Base-by-base conservation (phyloP, 148 eudicot genomes). In the Silene conica region DNA sequence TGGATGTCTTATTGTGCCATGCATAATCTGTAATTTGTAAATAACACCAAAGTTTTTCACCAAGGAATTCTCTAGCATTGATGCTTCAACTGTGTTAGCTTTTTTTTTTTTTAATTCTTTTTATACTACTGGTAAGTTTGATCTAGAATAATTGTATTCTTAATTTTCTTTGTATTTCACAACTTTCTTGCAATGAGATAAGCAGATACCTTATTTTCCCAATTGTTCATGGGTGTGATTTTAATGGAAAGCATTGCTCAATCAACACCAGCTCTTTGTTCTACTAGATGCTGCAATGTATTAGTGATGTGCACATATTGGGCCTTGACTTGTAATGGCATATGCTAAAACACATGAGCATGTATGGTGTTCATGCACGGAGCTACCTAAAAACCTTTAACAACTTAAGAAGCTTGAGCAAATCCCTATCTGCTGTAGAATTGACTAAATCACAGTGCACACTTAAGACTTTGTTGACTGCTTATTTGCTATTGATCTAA, bases 231-330 rank as follows among this genome's bases (percentile, higher is more conserved):
- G 46, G 18, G 8, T 61, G 65, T 63, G 11, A 63, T 63, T 19
- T 38, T 41, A 6, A 66, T 41, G 52, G 20, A 18, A 66, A n/a
- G 19, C 43, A n/a, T 38, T 19, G 22, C 52, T 38, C 23, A 31
- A 28, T 31, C 4, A 38, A n/a, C 69, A 66, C 41, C 26, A 26
- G 66, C 66, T 62, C 66, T 41, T 62, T n/a, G n/a, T n/a, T n/a
- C n/a, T n/a, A n/a, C n/a, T n/a, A n/a, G n/a, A n/a, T 8, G 19
- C 0, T 66, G 14, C 50, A 66, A 38, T n/a, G 0, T 41, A 38
- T 38, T 65, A 46, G 10, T 34, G 69, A 65, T 34, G 69, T 8
- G 3, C 41, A 65, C 69, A n/a, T 65, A 34, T 6, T 34, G 41
- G 6, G 20, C 19, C 15, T 6, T 31, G 68, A 31, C 68, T 64